Evolutionary conservation across 441 rosid genomes (phyloP).

Genomic region (Metrosideros polymorpha): DNA sequence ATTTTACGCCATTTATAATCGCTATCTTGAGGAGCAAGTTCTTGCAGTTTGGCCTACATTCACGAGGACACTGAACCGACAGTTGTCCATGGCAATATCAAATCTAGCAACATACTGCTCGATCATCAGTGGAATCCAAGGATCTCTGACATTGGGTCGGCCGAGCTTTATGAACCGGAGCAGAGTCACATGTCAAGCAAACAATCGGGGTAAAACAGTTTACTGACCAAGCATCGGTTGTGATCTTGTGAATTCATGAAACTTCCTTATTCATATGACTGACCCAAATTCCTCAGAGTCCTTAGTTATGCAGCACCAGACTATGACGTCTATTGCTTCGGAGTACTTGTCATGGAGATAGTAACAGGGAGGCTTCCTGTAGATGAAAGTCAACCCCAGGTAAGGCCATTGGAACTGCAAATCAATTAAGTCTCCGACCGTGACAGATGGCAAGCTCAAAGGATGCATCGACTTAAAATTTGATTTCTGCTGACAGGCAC

Average conservation of each 20-base stretch:
- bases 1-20: not conserved
- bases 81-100: slow-evolving; percentile 36
- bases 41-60: slow-evolving; percentile 53
- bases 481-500: slow-evolving; percentile 17
- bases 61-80: slow-evolving; percentile 61
- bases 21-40: not conserved
- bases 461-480: not conserved
- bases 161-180: slow-evolving; percentile 13
- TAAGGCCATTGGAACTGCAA: not conserved
- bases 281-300: not conserved
- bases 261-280: not conserved
- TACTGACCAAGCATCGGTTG: not conserved
- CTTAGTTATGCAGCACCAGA: slow-evolving; percentile 24
- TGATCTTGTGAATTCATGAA: not conserved
- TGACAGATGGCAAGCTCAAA: not conserved
- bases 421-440: not conserved
- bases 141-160: slow-evolving; percentile 44
- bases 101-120: slow-evolving; percentile 56
- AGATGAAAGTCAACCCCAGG: slow-evolving; percentile 39
- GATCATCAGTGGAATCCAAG: slow-evolving; percentile 67
- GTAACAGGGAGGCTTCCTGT: slow-evolving; percentile 44
- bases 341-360: slow-evolving; percentile 64
- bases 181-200: not conserved
- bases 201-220: not conserved
- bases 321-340: slow-evolving; percentile 48